Percentiles rank a stretch among this genome's conserved stretches.
phyloP scores from a whole-genome alignment of 2,329 filamentous ascomycete genomes.

The Trichoderma guizhouense region DNA sequence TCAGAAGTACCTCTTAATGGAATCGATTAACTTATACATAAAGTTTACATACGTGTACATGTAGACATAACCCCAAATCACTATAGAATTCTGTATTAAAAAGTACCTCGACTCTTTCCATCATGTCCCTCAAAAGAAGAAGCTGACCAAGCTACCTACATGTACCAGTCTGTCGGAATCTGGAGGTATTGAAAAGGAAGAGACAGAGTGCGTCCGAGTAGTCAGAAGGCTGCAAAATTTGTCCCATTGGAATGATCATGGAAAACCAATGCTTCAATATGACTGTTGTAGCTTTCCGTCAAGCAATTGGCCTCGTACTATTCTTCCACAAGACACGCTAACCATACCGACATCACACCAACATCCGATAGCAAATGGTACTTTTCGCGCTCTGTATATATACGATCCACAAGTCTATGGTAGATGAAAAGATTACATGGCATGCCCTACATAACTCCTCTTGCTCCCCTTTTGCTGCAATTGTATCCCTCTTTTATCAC shows the following conservation, averaged over 20 bases:
- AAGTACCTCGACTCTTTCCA: background rate
- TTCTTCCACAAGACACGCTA: background rate
- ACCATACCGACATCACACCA: background rate
- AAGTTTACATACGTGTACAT: background rate
- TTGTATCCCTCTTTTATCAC: constrained; percentile 6
- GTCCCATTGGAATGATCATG: background rate
- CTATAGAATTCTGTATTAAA: background rate
- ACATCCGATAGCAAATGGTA: background rate
- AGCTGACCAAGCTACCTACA: background rate
- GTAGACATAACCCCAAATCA: background rate
- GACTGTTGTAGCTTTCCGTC: background rate
- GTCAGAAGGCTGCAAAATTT: background rate
- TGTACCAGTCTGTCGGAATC: background rate
- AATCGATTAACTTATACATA: background rate
- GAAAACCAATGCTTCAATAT: background rate
- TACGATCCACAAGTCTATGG: constrained; percentile 11
- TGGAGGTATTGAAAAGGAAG: background rate
- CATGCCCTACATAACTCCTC: constrained; percentile 14
- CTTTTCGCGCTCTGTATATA: background rate
- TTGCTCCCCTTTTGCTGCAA: constrained; percentile 3
- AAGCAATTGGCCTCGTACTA: background rate
- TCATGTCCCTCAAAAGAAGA: background rate
- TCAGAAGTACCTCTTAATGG: background rate
- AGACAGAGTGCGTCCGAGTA: background rate
- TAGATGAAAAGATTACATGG: background rate